Evolutionary conservation across 2,329 filamentous ascomycete genomes (phyloP).

Genomic region (Fonsecaea monophora): DNA sequence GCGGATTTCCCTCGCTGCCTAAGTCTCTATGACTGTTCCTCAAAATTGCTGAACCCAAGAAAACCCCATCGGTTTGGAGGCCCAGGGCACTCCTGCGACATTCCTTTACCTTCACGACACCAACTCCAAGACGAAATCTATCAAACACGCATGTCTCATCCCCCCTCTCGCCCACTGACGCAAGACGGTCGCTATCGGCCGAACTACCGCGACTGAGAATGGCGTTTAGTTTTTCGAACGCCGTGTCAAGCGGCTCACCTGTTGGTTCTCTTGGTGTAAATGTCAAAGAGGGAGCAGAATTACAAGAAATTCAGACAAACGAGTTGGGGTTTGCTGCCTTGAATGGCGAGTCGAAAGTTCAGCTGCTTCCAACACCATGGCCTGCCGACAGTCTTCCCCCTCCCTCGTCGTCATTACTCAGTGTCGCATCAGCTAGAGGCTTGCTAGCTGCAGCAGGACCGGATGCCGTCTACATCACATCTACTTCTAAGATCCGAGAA

Average conservation of each 20-base stretch:
- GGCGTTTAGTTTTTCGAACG: constrained; percentile 69
- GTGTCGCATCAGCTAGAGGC: constrained; percentile 78
- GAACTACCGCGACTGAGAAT: constrained; percentile 54
- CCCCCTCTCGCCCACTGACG: constrained; percentile 37
- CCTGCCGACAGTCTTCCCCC: constrained; percentile 71
- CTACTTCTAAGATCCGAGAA: constrained; percentile 77
- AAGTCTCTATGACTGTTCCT: constrained; percentile 18
- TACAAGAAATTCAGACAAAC: constrained; percentile 83
- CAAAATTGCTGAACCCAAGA: constrained; percentile 56
- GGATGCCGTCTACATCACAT: constrained; percentile 75
- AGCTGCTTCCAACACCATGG: constrained; percentile 79
- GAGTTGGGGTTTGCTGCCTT: constrained; percentile 82
- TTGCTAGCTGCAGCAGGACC: constrained; percentile 88
- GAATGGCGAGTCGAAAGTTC: constrained; percentile 72
- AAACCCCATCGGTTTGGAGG: constrained; percentile 52
- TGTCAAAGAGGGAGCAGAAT: constrained; percentile 63
- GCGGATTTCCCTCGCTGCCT: not conserved
- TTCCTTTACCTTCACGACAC: constrained; percentile 49
- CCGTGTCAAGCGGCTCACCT: constrained; percentile 53
- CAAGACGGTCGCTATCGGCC: constrained; percentile 48
- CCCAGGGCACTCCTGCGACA: constrained; percentile 51
- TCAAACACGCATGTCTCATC: constrained; percentile 48
- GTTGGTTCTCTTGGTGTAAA: constrained; percentile 50
- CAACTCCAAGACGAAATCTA: constrained; percentile 44
- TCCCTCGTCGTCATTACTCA: constrained; percentile 80